These are phyloP conservation scores for Kregervanrija delftensis DNA, from an alignment of 805 yeast species.

Conservation along the genomic window DNA sequence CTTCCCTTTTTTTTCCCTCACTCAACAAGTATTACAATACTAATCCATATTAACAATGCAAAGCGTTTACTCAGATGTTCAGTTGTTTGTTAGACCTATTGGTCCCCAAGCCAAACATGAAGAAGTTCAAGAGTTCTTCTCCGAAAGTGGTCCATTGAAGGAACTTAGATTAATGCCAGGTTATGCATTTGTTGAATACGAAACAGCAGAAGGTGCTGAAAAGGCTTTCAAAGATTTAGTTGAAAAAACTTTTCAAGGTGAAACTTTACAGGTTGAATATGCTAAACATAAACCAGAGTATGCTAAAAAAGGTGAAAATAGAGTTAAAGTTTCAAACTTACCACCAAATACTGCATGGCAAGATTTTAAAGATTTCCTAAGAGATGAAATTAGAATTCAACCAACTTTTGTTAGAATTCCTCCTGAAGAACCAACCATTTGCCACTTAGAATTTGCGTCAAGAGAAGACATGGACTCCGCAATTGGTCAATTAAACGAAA, in stretches of 20 bases:
- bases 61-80: constrained; percentile 29
- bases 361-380: constrained; percentile 82
- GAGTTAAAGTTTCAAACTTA: constrained; percentile 62
- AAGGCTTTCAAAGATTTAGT: constrained; percentile 42
- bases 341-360: constrained; percentile 83
- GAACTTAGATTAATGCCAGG: constrained; percentile 74
- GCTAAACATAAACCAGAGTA: constrained; percentile 45
- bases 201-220: constrained; percentile 48
- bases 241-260: constrained; percentile 43
- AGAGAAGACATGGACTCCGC: constrained; percentile 76
- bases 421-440: constrained; percentile 36
- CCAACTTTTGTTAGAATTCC: constrained; percentile 57
- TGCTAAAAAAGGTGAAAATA: constrained; percentile 64
- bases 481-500: constrained; percentile 62
- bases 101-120: constrained; percentile 32
- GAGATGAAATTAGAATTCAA: constrained; percentile 60
- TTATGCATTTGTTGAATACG: constrained; percentile 84
- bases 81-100: constrained; percentile 33
- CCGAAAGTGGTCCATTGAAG: constrained; percentile 57
- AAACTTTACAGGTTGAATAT: constrained; percentile 43
- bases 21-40: not conserved
- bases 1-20: constrained; percentile 3
- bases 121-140: constrained; percentile 63
- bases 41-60: not conserved
- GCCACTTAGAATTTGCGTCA: constrained; percentile 50